A percentile compares a stretch with the other conserved stretches of the same genome.
Evolutionary conservation across 176 grass and related monocot species (phyloP).

Genomic region (Oropetium thomaeum): DNA sequence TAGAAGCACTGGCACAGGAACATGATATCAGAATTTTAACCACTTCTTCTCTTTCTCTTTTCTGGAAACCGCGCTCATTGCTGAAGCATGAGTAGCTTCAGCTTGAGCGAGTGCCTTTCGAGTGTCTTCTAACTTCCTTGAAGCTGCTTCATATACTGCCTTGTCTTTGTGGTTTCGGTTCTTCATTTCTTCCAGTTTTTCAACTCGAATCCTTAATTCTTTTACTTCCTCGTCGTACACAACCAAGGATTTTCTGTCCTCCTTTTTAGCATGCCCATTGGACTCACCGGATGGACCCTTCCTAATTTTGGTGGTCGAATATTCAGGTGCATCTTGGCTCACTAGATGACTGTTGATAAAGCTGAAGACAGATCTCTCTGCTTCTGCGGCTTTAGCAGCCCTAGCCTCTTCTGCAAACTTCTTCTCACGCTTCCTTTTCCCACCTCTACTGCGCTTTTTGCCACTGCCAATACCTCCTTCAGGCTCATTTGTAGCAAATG

Average conservation of each 20-base stretch:
- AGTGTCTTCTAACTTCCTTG: slow-evolving; percentile 64
- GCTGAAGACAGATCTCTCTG: slow-evolving; percentile 60
- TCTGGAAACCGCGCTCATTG: slow-evolving; percentile 45
- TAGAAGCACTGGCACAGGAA: background rate
- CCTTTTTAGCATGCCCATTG: slow-evolving; percentile 35
- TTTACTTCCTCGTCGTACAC: slow-evolving; percentile 74
- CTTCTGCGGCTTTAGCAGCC: slow-evolving; percentile 69
- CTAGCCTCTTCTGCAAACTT: slow-evolving; percentile 64
- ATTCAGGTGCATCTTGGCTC: slow-evolving; percentile 38
- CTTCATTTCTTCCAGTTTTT: slow-evolving; percentile 82
- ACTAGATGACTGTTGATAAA: slow-evolving; percentile 82
- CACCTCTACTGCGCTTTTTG: slow-evolving; percentile 71
- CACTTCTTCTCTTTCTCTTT: slow-evolving; percentile 97
- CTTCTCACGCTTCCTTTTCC: slow-evolving; percentile 73
- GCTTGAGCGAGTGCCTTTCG: slow-evolving; percentile 54
- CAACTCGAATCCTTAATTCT: slow-evolving; percentile 54
- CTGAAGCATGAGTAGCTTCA: slow-evolving; percentile 66
- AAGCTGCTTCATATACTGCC: slow-evolving; percentile 61
- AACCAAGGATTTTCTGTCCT: slow-evolving; percentile 73
- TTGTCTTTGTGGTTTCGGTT: slow-evolving; percentile 80
- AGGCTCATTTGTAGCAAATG: slow-evolving; percentile 40
- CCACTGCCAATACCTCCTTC: slow-evolving; percentile 13
- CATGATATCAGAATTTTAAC: slow-evolving; percentile 73
- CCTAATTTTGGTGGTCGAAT: slow-evolving; percentile 39
- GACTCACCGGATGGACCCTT: slow-evolving; percentile 38